phyloP scores from a whole-genome alignment of 495 filamentous ascomycete genomes.

The Tuber calosporum region DNA sequence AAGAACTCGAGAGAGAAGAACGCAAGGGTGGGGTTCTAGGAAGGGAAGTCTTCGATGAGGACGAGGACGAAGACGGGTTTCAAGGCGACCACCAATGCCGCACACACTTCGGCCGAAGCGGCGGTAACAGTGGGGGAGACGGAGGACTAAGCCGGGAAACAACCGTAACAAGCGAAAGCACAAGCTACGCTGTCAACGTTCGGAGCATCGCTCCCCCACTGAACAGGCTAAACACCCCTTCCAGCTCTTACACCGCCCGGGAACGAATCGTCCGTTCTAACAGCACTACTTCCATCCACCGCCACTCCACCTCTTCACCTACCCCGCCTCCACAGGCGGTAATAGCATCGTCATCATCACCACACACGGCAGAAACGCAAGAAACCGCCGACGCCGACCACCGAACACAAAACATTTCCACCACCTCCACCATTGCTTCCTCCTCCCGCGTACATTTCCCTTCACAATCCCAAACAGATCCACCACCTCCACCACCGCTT shows the following conservation, averaged over 20 bases:
- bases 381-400: not conserved
- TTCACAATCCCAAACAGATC: slow-evolving; percentile 36
- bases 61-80: slow-evolving; percentile 52
- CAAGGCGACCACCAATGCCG: slow-evolving; percentile 10
- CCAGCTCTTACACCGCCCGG: not conserved
- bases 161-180: slow-evolving; percentile 25
- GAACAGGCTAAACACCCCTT: not conserved
- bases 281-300: not conserved
- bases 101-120: not conserved
- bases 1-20: slow-evolving; percentile 89
- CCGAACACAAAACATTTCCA: slow-evolving; percentile 8
- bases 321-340: slow-evolving; percentile 38
- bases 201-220: not conserved
- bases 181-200: slow-evolving; percentile 25
- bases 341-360: slow-evolving; percentile 19
- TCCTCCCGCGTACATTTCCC: slow-evolving; percentile 20
- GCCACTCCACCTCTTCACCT: not conserved
- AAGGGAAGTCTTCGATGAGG: slow-evolving; percentile 89
- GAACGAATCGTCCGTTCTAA: not conserved
- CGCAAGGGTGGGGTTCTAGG: slow-evolving; percentile 93
- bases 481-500: slow-evolving; percentile 21
- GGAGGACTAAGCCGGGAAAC: slow-evolving; percentile 23
- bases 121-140: slow-evolving; percentile 8
- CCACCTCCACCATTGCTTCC: slow-evolving; percentile 33
- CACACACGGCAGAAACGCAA: not conserved